Evolutionary conservation across 176 grass and related monocot species (phyloP), one percentile per base, ranked within the genome.

Genomic region (Areca catechu): DNA sequence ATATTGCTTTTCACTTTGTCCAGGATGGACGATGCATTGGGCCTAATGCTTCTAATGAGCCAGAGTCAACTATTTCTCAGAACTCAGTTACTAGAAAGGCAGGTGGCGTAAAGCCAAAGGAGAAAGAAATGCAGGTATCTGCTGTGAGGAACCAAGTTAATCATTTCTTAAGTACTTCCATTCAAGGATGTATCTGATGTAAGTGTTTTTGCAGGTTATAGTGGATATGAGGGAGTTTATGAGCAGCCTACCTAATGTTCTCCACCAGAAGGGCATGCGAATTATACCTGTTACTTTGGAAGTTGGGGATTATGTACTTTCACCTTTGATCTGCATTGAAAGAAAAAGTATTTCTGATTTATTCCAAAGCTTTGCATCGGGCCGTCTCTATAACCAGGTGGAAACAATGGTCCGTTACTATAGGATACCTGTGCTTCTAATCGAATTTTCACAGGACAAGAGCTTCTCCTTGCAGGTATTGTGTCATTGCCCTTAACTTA

Each of bases 171-270:
- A 65, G 15, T 19, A n/a, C 24, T 51, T 43, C 21, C 48, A 54
- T 16, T 28, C 30, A 7, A 70, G 25, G 66, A 61, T 9, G 48
- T 58, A 14, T 70, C n/a, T 37, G 58, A 16, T 19, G 22, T 49
- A 82, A 58, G 22, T 65, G 60, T 76, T 34, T 6, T 73, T 62
- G 7, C 76, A 95, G 91, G 83, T 90, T 74, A 82, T 96, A 84
- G 91, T 96, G 58, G 91, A 96, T 69, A 87, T 90, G 83, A 79
- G 91, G 76, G 91, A 90, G 77, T 96, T 96, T 62, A 96, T 90
- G 86, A 96, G 91, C 77, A 90, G 86, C 43, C 91, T 96, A 62
- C 91, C 91, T 1, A 96, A 90, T 74, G 91, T 96, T 65, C 78
- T 90, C 60, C 91, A 90, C 57, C 81, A 84, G 71, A 96, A 96